phyloP scores from a whole-genome alignment of 208 protist species.

The Leishmania tropica region DNA sequence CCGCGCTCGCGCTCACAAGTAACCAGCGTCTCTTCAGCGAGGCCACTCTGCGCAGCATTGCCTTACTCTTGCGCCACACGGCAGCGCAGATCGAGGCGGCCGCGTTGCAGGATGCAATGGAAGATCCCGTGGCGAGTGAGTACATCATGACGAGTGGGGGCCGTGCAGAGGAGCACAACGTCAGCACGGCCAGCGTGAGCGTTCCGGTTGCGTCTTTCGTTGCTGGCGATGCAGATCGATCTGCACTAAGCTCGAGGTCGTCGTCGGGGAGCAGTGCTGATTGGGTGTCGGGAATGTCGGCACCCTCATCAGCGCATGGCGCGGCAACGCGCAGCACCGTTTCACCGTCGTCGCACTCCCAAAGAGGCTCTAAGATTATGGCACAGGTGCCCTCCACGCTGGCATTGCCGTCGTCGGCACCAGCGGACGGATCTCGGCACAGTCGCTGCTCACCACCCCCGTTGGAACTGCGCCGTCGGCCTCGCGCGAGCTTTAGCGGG shows the following conservation, averaged over 20 bases:
- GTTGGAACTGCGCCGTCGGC: neutral
- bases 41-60: conserved; percentile 16
- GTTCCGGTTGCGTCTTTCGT: neutral
- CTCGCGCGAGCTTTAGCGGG: too few relatives aligned
- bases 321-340: neutral
- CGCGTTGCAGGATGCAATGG: conserved; percentile 20
- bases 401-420: neutral
- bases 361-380: neutral
- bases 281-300: neutral
- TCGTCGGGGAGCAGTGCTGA: neutral
- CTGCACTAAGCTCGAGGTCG: neutral
- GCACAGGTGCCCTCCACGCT: neutral
- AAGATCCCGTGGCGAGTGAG: conserved; percentile 24
- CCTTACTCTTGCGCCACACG: conserved; percentile 6
- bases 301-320: neutral
- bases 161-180: conserved; percentile 14
- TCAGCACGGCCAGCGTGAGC: neutral
- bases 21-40: conserved; percentile 17
- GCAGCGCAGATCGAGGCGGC: conserved; percentile 17
- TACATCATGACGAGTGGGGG: conserved; percentile 19
- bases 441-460: neutral
- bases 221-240: neutral
- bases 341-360: neutral
- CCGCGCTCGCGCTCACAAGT: conserved; percentile 23
- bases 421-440: neutral